Percentiles rank a stretch among this genome's conserved stretches.
Evolutionary conservation across 495 filamentous ascomycete genomes (phyloP).

Genomic region (Astrothelium subdiscretum): DNA sequence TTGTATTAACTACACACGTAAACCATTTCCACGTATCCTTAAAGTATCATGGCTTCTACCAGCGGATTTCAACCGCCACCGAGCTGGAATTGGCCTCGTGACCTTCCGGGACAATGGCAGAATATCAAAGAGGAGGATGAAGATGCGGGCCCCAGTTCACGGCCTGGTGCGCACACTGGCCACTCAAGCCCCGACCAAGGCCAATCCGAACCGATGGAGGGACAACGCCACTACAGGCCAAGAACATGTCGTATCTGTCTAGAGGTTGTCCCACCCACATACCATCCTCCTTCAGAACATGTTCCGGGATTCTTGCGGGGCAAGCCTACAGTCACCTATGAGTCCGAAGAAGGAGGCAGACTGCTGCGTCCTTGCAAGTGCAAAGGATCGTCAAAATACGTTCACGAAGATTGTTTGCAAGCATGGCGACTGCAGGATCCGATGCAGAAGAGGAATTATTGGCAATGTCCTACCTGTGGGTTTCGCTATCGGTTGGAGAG

Average conservation of each 20-base stretch:
- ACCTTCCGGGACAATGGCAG: slow-evolving; percentile 6
- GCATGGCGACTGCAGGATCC: slow-evolving; percentile 72
- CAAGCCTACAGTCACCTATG: slow-evolving; percentile 55
- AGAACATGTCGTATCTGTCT: slow-evolving; percentile 88
- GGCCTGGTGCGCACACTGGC: neutral
- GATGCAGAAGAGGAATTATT: slow-evolving; percentile 56
- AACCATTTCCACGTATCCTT: neutral
- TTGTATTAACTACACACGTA: too few relatives aligned
- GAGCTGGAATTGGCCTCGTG: slow-evolving; percentile 20
- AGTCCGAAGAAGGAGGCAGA: slow-evolving; percentile 62
- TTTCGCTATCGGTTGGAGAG: slow-evolving; percentile 76
- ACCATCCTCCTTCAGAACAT: slow-evolving; percentile 49
- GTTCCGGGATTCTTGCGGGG: slow-evolving; percentile 52
- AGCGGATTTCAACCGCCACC: slow-evolving; percentile 16
- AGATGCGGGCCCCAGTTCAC: neutral
- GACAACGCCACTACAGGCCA: slow-evolving; percentile 41
- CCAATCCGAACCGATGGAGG: neutral
- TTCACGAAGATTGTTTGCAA: slow-evolving; percentile 89
- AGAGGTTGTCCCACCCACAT: slow-evolving; percentile 70
- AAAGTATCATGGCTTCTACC: slow-evolving; percentile 5
- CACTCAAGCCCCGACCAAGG: neutral
- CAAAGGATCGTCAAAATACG: slow-evolving; percentile 83
- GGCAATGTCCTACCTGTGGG: slow-evolving; percentile 78
- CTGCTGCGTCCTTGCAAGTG: slow-evolving; percentile 89
- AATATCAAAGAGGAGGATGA: neutral